Base-by-base conservation (phyloP, 306 rosid species). In the Glycine latifolia region DNA sequence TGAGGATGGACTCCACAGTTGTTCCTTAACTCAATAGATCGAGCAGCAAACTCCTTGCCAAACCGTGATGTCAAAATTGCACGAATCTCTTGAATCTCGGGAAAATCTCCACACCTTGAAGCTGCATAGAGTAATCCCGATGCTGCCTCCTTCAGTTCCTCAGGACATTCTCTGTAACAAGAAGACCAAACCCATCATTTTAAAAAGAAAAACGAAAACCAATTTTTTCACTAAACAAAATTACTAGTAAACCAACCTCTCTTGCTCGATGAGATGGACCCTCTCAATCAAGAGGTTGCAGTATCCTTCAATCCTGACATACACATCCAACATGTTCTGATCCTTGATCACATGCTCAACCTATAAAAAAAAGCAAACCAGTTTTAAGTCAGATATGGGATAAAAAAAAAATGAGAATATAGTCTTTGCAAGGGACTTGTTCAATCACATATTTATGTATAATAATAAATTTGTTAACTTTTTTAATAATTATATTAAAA, bases 101-200 rank as follows among this genome's bases (percentile, higher is more conserved):
- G 99, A 70, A 95, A 95, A 75, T 95, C 99, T 79, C 99, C 99
- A 33, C 98, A 93, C 75, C 99, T 93, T 1, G 97, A 91, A 58
- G 98, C 89, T 8, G 96, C 93, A 60, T 79, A 93, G 54, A 95
- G 75, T 85, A 93, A 55, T 12, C 98, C 89, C 3, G 99, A 88
- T 33, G 82, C 83, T 43, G 97, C 94, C 82, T 95, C 98, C 77
- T 71, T 86, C 43, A 95, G 78, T 73, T 95, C 99, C 54, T 84
- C 91, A 0, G 97, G 99, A 67, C 99, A 93, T 56, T 86, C 96
- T 75, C 99, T 95, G 7, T 63, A 73, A 47, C 7, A 78, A 56
- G 7, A 73, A 43, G 9, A 43, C 5, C 5, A 31, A 16, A 15
- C 2, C 7, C 50, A 55, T 67, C 54, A 60, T 35, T 47, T 50